Base-by-base conservation (phyloP, 2,329 filamentous ascomycete species). In the Diatrype stigma region DNA sequence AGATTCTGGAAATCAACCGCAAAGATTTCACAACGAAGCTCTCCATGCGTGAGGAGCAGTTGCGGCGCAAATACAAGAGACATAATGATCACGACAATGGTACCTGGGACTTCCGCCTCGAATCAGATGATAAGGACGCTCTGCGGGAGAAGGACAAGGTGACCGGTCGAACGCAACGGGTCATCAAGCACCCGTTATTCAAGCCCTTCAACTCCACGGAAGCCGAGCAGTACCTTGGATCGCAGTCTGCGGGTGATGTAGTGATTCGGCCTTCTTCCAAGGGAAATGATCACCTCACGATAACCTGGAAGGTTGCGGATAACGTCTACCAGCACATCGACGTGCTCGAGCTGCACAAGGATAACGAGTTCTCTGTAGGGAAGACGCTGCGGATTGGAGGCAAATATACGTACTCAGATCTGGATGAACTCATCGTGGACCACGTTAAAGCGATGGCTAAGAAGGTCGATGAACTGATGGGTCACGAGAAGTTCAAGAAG, bases 271-370 rank as follows among this genome's bases (percentile, higher is more conserved):
- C 94, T 3, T 96, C 91, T 1, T 96, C 91, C 26, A 96, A 96
- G 69, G 94, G 94, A 42, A 88, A 90, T 52, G 94, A 99, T 68
- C 94, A 99, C 73, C 78, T 99, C 50, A 91, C 93, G 7, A 85
- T 99, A 45, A 99, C 94, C 0, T 99, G 94, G 94, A 99, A 99
- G 75, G 92, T 99, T 14, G 87, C 90, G 1, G 91, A 97, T 67
- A 87, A 88, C 53, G 85, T 97, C n/a, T 99, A 92, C 69, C 92
- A 99, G 71, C 94, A 99, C 69, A 90, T 99, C 57, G 94, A 99
- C 70, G 93, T 99, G 32, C 80, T 99, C 37, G 94, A 99, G 72
- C 79, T 99, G 64, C 90, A 96, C 70, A 99, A 99, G 72, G 90
- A 96, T 56, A 97, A 91, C 56, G 93, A 97, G 67, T 97, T 96